Evolutionary conservation across 352 stramenopile genomes (phyloP).

Genomic region (Globisporangium barbulae): DNA sequence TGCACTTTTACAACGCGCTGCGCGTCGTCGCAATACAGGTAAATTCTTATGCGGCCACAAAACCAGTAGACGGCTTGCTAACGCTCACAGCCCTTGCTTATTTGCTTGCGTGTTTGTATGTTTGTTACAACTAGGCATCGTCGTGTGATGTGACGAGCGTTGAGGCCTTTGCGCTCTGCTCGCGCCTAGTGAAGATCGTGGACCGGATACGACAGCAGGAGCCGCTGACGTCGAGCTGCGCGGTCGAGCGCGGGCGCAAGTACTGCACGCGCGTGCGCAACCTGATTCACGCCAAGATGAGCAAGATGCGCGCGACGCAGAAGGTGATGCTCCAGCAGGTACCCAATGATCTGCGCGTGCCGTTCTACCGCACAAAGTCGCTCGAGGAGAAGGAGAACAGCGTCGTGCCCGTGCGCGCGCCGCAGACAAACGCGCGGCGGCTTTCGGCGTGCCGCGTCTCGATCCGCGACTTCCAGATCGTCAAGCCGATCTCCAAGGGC

Average conservation of each 20-base stretch:
- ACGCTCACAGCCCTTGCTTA: background rate
- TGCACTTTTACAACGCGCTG: slow-evolving; percentile 73
- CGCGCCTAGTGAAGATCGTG: slow-evolving; percentile 74
- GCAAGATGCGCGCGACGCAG: slow-evolving; percentile 79
- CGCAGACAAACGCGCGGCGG: slow-evolving; percentile 3
- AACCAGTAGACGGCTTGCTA: background rate
- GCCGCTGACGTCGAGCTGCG: slow-evolving; percentile 37
- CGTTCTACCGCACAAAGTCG: slow-evolving; percentile 79
- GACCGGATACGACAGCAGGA: slow-evolving; percentile 66
- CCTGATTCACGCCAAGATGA: slow-evolving; percentile 86
- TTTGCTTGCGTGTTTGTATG: background rate
- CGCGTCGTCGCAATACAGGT: slow-evolving; percentile 62
- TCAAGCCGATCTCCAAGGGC: slow-evolving; percentile 89
- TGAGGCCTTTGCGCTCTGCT: slow-evolving; percentile 75
- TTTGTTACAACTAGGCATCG: slow-evolving; percentile 43
- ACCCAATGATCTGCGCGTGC: slow-evolving; percentile 31
- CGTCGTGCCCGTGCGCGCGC: background rate
- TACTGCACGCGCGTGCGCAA: slow-evolving; percentile 59
- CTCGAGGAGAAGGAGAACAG: slow-evolving; percentile 60
- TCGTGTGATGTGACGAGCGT: slow-evolving; percentile 71
- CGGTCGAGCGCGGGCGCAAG: slow-evolving; percentile 47
- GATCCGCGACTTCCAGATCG: slow-evolving; percentile 86
- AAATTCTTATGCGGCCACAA: background rate
- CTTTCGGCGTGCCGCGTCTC: slow-evolving; percentile 46
- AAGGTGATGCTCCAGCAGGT: slow-evolving; percentile 74